A percentile compares a stretch with the other conserved stretches of the same genome.
phyloP scores from a whole-genome alignment of 129 eudicot species.

The Tagetes erecta region DNA sequence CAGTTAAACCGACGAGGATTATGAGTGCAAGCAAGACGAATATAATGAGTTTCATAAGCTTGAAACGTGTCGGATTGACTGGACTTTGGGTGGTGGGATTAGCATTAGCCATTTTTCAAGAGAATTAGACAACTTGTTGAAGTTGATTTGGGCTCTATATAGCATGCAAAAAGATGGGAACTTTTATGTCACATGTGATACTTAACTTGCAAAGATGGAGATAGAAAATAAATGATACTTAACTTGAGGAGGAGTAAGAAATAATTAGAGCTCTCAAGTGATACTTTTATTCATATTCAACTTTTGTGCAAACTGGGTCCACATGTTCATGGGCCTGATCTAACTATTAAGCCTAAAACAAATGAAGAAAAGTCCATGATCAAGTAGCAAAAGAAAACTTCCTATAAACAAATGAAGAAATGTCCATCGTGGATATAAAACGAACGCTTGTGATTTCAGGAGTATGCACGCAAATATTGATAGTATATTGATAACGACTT shows the following conservation, averaged over 20 bases:
- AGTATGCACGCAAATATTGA: too few species aligned
- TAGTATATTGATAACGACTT: too few species aligned
- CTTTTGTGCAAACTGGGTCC: constrained; percentile 17
- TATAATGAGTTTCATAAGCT: constrained; percentile 39
- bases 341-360: background rate
- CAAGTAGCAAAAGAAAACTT: too few species aligned
- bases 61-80: constrained; percentile 27
- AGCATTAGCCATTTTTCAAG: constrained; percentile 32
- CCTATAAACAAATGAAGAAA: too few species aligned
- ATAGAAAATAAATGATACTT: constrained; percentile 23
- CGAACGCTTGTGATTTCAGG: too few species aligned
- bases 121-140: constrained; percentile 14
- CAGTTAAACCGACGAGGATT: constrained; percentile 53
- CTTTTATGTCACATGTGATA: background rate
- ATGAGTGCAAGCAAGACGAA: constrained; percentile 49
- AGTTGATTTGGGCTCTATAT: constrained; percentile 33
- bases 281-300: constrained; percentile 28
- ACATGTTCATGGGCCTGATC: background rate
- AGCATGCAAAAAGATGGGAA: constrained; percentile 29
- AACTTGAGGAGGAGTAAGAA: constrained; percentile 32
- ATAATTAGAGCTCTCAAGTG: constrained; percentile 21
- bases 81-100: constrained; percentile 21
- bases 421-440: too few species aligned
- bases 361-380: too few species aligned
- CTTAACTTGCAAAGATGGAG: constrained; percentile 8